These are phyloP conservation scores for Chalara sp. DNA, from an alignment of 2,329 filamentous ascomycete species.

Conservation along the genomic window DNA sequence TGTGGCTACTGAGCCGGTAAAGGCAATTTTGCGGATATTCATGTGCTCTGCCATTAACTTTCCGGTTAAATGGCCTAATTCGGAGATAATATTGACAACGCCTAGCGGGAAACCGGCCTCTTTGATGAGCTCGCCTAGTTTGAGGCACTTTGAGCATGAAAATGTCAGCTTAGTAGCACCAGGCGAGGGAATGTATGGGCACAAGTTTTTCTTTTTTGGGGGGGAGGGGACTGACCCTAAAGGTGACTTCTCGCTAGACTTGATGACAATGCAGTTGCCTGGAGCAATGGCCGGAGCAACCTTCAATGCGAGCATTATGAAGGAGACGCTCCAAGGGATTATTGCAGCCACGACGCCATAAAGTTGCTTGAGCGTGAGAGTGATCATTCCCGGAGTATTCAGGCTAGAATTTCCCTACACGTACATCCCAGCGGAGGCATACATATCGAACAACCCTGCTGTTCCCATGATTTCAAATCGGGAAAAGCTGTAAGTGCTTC, in stretches of 20 bases:
- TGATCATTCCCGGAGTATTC: constrained; percentile 51
- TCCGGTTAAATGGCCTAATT: constrained; percentile 58
- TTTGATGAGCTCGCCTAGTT: constrained; percentile 56
- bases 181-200: too few relatives aligned
- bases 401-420: constrained; percentile 66
- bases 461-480: neutral
- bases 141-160: constrained; percentile 34
- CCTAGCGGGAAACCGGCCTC: constrained; percentile 70
- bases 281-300: constrained; percentile 59
- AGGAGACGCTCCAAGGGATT: constrained; percentile 74
- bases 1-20: constrained; percentile 65
- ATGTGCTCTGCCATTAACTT: constrained; percentile 57
- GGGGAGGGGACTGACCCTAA: constrained; percentile 36
- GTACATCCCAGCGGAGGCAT: constrained; percentile 71
- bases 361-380: constrained; percentile 66
- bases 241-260: constrained; percentile 59
- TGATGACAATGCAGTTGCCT: constrained; percentile 54
- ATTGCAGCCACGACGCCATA: constrained; percentile 68
- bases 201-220: too few relatives aligned
- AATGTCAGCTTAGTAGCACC: neutral
- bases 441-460: constrained; percentile 57
- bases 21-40: constrained; percentile 66
- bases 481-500: too few relatives aligned
- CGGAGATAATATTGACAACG: constrained; percentile 67
- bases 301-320: constrained; percentile 70